These are phyloP conservation scores for Malus asiatica DNA, from an alignment of 306 rosid genomes.

Conservation along the genomic window DNA sequence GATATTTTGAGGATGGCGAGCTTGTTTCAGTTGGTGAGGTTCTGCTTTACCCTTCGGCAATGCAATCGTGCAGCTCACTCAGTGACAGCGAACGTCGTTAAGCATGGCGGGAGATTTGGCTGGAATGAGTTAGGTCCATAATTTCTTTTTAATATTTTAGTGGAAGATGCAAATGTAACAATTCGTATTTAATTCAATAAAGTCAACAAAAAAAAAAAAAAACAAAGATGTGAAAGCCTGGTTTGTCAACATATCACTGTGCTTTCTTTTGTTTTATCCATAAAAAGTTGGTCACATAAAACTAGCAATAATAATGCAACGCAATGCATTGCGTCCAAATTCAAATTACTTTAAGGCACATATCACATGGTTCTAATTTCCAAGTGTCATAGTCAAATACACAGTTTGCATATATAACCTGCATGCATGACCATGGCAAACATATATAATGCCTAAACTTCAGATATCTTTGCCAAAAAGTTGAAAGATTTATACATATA, in stretches of 20 bases:
- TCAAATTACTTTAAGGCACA: neutral
- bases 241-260: neutral
- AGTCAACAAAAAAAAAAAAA: too few species aligned
- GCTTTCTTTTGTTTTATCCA: neutral
- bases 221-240: neutral
- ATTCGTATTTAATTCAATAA: too few species aligned
- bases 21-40: too few species aligned
- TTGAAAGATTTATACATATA: neutral
- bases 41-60: too few species aligned
- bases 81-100: too few species aligned
- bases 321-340: neutral
- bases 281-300: neutral
- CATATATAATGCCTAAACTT: neutral
- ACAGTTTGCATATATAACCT: neutral
- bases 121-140: rapidly evolving
- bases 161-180: too few species aligned
- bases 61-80: too few species aligned
- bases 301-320: neutral
- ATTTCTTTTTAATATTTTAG: too few species aligned
- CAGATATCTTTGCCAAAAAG: neutral
- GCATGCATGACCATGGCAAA: neutral
- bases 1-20: too few species aligned
- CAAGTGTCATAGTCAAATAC: neutral
- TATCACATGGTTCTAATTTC: neutral
- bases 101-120: too few species aligned